These are phyloP conservation scores for Dissophora ornata DNA, from an alignment of 192 early-diverging fungal genomes.

Conservation along the genomic window DNA sequence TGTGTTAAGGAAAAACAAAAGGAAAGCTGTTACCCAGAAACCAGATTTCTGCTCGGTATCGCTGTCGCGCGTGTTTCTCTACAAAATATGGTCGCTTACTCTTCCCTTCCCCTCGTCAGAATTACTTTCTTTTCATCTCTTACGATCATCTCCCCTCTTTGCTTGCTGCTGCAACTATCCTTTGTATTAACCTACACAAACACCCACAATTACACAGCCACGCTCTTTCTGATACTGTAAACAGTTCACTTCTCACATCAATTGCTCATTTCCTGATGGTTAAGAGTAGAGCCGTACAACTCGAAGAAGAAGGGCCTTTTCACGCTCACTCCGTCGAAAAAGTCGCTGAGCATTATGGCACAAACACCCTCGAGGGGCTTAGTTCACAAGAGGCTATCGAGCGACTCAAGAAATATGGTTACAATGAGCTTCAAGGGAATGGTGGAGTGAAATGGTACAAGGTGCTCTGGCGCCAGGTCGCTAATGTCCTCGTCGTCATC, in stretches of 20 bases:
- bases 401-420: constrained; percentile 58
- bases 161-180: too few species aligned
- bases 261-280: neutral
- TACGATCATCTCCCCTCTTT: too few species aligned
- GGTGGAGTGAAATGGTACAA: constrained; percentile 72
- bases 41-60: too few species aligned
- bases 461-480: constrained; percentile 71
- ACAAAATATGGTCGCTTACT: too few species aligned
- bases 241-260: neutral
- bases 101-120: too few species aligned
- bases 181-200: too few species aligned
- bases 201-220: too few species aligned
- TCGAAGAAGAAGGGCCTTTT: constrained; percentile 28
- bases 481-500: constrained; percentile 75
- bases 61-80: too few species aligned
- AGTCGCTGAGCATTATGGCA: constrained; percentile 24
- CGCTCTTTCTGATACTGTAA: neutral
- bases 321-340: constrained; percentile 41
- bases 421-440: constrained; percentile 75
- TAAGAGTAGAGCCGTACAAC: constrained; percentile 7
- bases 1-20: too few species aligned
- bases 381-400: constrained; percentile 59
- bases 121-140: too few species aligned
- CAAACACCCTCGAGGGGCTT: constrained; percentile 56
- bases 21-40: too few species aligned